Base-by-base conservation (phyloP, 768 basidiomycete genomes). In the Serendipita vermifera region DNA sequence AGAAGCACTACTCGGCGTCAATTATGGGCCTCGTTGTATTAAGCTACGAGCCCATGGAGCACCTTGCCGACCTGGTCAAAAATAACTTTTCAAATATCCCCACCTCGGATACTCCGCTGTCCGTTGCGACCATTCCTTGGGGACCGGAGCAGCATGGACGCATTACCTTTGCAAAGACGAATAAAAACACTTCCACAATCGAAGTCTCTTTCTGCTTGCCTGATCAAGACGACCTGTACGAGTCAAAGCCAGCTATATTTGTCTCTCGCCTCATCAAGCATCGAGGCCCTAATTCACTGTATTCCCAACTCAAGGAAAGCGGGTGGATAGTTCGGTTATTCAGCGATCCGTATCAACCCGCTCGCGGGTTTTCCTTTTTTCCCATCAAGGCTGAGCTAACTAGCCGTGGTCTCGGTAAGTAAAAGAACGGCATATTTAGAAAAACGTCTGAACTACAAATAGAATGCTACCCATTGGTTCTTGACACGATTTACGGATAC, bases 261-360 rank as follows among this genome's bases (percentile, higher is more conserved):
- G 65, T 97, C 24, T 75, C 80, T 3, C 87, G 91, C 64, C 82
- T 94, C 64, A 69, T 91, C 29, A 92, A 91, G 0, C 90, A 97
- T 64, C 93, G 96, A 70, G 92, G 92, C 1, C 81, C 84, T 33
- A 93, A 94, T 1, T 97, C 94, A 0, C 70, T 98, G 29, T 77
- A 87, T 62, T 88, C 91, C 0, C 90, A 91, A 66, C 75, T 99
- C 57, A 98, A 94, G 71, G 74, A 75, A 59, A 85, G 83, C 64
- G 87, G 89, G 2, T 94, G 91, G 90, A 76, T 86, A 33, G 89
- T 82, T 27, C 73, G 74, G 11, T 71, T 98, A 51, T 79, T 76
- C 55, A 75, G 81, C 38, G 89, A 85, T 1, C 74, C 78, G 2
- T 83, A 85, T 61, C 70, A 74, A 31, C 76, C 88, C 4, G 87